A percentile compares a stretch with the other conserved stretches of the same genome.
Evolutionary conservation across 2,329 filamentous ascomycete genomes (phyloP).

Genomic region (Bertia moriformis): DNA sequence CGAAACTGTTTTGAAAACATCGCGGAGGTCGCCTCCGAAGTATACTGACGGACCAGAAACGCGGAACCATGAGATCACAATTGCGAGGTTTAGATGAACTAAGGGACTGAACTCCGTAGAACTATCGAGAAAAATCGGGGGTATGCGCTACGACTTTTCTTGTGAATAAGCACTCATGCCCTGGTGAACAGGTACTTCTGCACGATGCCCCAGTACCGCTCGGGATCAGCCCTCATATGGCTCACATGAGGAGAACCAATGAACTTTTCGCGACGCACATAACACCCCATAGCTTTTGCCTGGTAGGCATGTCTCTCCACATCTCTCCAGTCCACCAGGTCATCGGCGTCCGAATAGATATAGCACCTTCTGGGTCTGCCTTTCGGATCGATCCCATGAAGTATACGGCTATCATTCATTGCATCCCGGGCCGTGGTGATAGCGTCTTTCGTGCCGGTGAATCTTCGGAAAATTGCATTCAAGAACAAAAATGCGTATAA

Average conservation of each 20-base stretch:
- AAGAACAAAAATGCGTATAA: background rate
- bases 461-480: background rate
- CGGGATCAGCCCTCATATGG: background rate
- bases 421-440: background rate
- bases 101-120: too few relatives aligned
- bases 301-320: background rate
- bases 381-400: background rate
- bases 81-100: too few relatives aligned
- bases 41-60: too few relatives aligned
- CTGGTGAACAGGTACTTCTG: background rate
- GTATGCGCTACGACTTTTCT: too few relatives aligned
- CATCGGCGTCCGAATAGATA: background rate
- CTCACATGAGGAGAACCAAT: background rate
- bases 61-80: too few relatives aligned
- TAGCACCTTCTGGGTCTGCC: background rate
- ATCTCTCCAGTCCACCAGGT: background rate
- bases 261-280: background rate
- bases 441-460: background rate
- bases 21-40: too few relatives aligned
- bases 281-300: background rate
- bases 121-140: too few relatives aligned
- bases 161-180: too few relatives aligned
- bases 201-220: slow-evolving; percentile 1
- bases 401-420: background rate
- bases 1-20: too few relatives aligned